Evolutionary conservation across 1,284 basidiomycete species (phyloP), one percentile per base, ranked within the genome.

Genomic region (Prillingera fragicola): DNA sequence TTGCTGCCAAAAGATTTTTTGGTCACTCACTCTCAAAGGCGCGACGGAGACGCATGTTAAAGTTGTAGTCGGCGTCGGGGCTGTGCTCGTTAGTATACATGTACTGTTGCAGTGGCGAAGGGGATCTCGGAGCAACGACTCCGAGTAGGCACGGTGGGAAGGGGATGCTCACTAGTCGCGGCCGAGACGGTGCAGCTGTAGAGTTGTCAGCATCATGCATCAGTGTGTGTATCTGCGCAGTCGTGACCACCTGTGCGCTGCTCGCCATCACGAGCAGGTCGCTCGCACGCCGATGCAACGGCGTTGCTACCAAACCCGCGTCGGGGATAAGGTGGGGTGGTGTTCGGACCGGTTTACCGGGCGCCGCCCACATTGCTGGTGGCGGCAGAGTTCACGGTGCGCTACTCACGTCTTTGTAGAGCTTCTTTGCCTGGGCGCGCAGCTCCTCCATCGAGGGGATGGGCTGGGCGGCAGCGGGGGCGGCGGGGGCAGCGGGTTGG

Each of bases 21-120:
- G n/a, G n/a, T n/a, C n/a, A 56, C 68, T 53, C 45, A 69, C 70
- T 72, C 55, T 72, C 69, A 43, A 65, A 72, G 2, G 68, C 67
- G 24, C 70, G 52, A 24, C 70, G 61, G 2, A 72, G 59, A 15
- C 70, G 59, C 51, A 65, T 64, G 53, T 70, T 70, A 60, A 72
- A 72, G 29, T 63, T 63, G 51, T 71, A 72, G 8, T 52, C 52
- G 8, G 65, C 60, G 51, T 72, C 70, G 27, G 70, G 70, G 48
- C 69, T 70, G 38, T 12, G 17, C 19, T 17, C 17, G 43, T 54
- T 24, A 56, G 45, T 35, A 39, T 24, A 36, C 44, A 29, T 24
- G 22, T n/a, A 5, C 31, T n/a, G n/a, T n/a, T n/a, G n/a, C n/a
- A n/a, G n/a, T n/a, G n/a, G n/a, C n/a, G n/a, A n/a, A n/a, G n/a